phyloP scores from a whole-genome alignment of 768 basidiomycete genomes.

The Leucosporidium yakuticum region DNA sequence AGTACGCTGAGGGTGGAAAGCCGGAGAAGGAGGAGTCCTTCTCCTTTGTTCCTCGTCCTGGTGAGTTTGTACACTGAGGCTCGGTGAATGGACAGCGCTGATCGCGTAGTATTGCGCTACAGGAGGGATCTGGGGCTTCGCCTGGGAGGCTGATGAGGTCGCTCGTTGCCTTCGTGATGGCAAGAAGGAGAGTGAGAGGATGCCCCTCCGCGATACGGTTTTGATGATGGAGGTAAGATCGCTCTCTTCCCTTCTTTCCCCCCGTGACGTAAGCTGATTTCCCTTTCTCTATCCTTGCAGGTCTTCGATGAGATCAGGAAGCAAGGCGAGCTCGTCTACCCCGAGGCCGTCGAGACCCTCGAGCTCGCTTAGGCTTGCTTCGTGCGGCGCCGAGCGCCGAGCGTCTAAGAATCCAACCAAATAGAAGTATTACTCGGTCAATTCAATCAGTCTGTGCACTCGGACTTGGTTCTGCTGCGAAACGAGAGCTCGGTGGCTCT shows the following conservation, averaged over 20 bases:
- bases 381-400: no score
- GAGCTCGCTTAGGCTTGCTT: slow-evolving; percentile 1
- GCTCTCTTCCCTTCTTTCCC: neutral
- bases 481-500: no score
- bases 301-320: slow-evolving; percentile 31
- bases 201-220: slow-evolving; percentile 32
- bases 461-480: no score
- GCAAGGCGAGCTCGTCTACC: slow-evolving; percentile 26
- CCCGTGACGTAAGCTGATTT: neutral
- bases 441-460: no score
- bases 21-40: slow-evolving; percentile 30
- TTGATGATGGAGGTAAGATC: slow-evolving; percentile 31
- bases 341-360: slow-evolving; percentile 25
- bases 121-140: slow-evolving; percentile 29
- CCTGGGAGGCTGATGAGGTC: slow-evolving; percentile 37
- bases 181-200: slow-evolving; percentile 28
- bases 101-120: no score
- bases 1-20: neutral
- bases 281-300: neutral
- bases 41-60: slow-evolving; percentile 17
- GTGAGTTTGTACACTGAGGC: slow-evolving; percentile 4
- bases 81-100: no score
- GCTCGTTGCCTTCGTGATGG: slow-evolving; percentile 34
- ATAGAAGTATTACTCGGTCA: no score
- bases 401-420: no score